A percentile compares a stretch with the other conserved stretches of the same genome.
These are phyloP conservation scores for Phytopythium mirpurense DNA, from an alignment of 352 stramenopile species.

Conservation along the genomic window DNA sequence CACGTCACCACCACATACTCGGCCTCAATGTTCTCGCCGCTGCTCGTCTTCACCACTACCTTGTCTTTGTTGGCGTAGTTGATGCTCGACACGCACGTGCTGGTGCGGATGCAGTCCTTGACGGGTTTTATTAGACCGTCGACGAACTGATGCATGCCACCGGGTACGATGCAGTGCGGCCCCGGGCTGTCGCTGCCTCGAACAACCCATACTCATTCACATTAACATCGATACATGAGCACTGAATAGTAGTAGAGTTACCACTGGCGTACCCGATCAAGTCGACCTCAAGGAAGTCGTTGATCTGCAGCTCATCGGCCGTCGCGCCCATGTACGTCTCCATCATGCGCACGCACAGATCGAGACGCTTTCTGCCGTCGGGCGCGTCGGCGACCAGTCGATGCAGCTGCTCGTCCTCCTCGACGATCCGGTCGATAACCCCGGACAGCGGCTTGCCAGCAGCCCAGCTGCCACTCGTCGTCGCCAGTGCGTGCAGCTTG, in stretches of 20 bases:
- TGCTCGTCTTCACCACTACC: conserved; percentile 31
- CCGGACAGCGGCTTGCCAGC: conserved; percentile 14
- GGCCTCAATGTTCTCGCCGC: conserved; percentile 18
- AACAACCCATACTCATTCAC: too few species aligned
- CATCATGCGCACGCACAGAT: conserved; percentile 29
- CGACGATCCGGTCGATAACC: conserved; percentile 30
- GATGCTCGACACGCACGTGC: conserved; percentile 23
- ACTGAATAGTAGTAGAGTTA: not conserved
- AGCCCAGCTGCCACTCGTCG: conserved; percentile 14
- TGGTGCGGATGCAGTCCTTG: conserved; percentile 28
- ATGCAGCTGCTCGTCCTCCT: conserved; percentile 16
- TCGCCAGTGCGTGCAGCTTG: conserved; percentile 36
- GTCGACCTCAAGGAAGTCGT: conserved; percentile 24
- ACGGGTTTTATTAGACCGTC: conserved; percentile 28
- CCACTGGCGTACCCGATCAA: conserved; percentile 21
- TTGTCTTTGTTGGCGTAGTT: conserved; percentile 21
- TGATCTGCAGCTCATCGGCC: conserved; percentile 22
- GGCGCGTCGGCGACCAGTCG: not conserved
- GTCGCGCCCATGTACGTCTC: conserved; percentile 53
- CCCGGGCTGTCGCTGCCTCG: conserved; percentile 37
- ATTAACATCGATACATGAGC: not conserved
- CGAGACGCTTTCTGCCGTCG: conserved; percentile 14
- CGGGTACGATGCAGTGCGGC: conserved; percentile 43
- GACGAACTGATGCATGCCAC: conserved; percentile 52
- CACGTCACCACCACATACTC: conserved; percentile 51